Conservation (phyloP, 2,329 filamentous ascomycete genomes). For the Huntiella savannae region DNA sequence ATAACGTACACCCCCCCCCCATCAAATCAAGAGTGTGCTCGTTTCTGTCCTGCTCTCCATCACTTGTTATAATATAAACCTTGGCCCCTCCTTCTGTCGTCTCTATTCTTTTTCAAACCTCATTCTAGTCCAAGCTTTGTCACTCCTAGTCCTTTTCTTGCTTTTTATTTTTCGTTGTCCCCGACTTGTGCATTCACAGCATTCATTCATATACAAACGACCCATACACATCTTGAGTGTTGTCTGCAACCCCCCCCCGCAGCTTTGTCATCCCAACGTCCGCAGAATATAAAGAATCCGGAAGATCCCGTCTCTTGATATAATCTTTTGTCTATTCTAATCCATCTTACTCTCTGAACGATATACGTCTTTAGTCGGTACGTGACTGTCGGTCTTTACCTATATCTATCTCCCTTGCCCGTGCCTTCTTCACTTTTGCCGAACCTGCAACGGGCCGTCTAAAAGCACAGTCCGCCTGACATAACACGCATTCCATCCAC, state of each 20-base stretch:
- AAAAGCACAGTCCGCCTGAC: too few relatives aligned
- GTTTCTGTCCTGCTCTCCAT: not conserved
- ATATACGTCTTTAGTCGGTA: too few relatives aligned
- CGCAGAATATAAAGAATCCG: too few relatives aligned
- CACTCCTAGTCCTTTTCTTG: slow-evolving; percentile 1
- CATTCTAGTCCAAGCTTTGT: slow-evolving; percentile 8
- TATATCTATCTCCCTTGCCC: not conserved
- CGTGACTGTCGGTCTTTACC: too few relatives aligned
- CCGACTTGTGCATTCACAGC: too few relatives aligned
- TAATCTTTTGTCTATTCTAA: not conserved
- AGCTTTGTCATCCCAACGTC: too few relatives aligned
- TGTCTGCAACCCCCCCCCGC: too few relatives aligned
- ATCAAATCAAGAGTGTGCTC: not conserved
- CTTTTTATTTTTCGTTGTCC: slow-evolving; percentile 1
- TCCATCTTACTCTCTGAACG: too few relatives aligned
- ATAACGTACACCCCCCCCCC: not conserved
- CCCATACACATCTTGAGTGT: too few relatives aligned
- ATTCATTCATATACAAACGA: too few relatives aligned
- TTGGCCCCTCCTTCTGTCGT: slow-evolving; percentile 9
- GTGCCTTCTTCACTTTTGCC: not conserved
- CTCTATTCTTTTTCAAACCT: not conserved
- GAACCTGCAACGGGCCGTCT: too few relatives aligned
- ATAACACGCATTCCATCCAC: not conserved
- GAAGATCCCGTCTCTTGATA: too few relatives aligned
- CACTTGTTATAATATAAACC: slow-evolving; percentile 10